Base-by-base conservation (phyloP, 129 eudicot genomes). In the Tagetes erecta region DNA sequence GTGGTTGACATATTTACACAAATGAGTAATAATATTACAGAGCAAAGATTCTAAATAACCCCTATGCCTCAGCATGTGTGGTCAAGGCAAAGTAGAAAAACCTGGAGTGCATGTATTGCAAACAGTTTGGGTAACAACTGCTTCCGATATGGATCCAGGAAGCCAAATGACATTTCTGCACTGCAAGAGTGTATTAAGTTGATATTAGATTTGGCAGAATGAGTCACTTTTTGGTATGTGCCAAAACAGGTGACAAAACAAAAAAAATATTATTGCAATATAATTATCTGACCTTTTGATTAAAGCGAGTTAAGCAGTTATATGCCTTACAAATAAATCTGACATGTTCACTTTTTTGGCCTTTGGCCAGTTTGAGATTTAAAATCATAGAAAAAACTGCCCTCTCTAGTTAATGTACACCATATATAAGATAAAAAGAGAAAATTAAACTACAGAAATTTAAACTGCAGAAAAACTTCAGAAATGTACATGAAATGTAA, bases 131-230 rank as follows among this genome's bases (percentile, higher is more conserved):
- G 97, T 95, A 68, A 95, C 94, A 73, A 71, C 45, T 53, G 99
- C 96, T 82, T 91, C 96, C 55, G 87, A 75, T 67, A 91, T 42
- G 55, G 99, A 81, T 63, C 97, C 97, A 46, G 99, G 99, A 74
- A 95, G 99, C 99, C 99, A 95, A 72, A 95, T 85, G 36, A 80
- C 97, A 64, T 85, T 88, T 78, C 91, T 80, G 78, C 99, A 95
- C 99, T 93, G 89, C 68, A 83, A 31, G 47, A 80, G 46, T 39
- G 20, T 35, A 27, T n/a, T 41, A 68, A 40, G 36, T 74, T 58
- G 64, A 58, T 58, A 57, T 58, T 33, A 58, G 64, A 58, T 38
- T n/a, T 58, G 37, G 64, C 64, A 31, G 31, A 38, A 59, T 59
- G 40, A 9, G 60, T 55, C 60, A 55, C 5, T 27, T 52, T 55